Evolutionary conservation across 164 flowering plant species (phyloP), one percentile per base, ranked within the genome.

Genomic region (Chloranthus sessilifolius): DNA sequence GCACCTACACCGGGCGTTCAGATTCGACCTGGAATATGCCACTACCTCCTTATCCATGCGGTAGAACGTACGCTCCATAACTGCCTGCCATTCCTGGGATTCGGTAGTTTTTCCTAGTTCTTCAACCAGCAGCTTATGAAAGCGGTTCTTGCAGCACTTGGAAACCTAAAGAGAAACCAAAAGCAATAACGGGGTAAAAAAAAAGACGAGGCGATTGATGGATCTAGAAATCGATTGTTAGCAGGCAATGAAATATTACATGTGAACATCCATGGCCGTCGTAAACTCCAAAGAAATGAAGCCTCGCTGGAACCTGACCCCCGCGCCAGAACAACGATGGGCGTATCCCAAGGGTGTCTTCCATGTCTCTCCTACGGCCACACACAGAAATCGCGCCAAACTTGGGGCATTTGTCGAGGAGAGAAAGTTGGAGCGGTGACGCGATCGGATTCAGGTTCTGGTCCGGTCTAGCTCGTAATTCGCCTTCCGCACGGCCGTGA

Each of bases 201-300:
- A 10, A 28, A 22, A 41, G 5, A 6, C 21, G 21, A n/a, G 14
- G 5, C 3, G 31, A 23, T 9, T 5, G n/a, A n/a, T n/a, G 7
- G 7, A 12, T 7, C 8, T 33, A 33, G 36, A 33, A 7, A 33
- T 33, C 12, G 36, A 7, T 7, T 33, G 36, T 7, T 12, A 33
- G 36, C n/a, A 33, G 4, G 20, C 7, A 3, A n/a, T 4, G 46
- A 11, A 14, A 6, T 24, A 52, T 47, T 79, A 86, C 95, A 62
- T 90, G 95, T 37, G 97, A 90, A 66, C 97, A 90, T 4, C 97
- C 97, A 42, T 90, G 97, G 36, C 97, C 97, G 57, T 90, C 97
- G 66, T 75, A 90, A 9, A 89, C 90, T 1, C 78, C 97, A 41
- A 62, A 89, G 55, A 62, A 89, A 58, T 86, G 90, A 14, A 69